A percentile compares a stretch with the other conserved stretches of the same genome.
Evolutionary conservation across 805 yeast species (phyloP).

Genomic region (Debaryomyces hansenii): DNA sequence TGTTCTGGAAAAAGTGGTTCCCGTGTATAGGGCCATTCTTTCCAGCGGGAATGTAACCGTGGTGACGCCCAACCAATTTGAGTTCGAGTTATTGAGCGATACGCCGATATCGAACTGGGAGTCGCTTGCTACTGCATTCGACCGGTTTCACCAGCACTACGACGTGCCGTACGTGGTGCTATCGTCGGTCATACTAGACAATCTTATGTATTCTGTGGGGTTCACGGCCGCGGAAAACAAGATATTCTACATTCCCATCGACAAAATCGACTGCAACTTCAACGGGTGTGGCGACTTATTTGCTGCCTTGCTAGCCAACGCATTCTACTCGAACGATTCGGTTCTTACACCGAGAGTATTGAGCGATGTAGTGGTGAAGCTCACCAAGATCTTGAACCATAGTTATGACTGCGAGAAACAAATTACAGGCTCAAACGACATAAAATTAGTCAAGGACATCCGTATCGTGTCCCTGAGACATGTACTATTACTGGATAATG

Average conservation of each 20-base stretch:
- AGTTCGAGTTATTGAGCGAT: conserved; percentile 60
- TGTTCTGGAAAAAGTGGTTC: conserved; percentile 59
- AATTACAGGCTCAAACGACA: conserved; percentile 7
- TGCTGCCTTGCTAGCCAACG: conserved; percentile 58
- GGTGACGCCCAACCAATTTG: conserved; percentile 76
- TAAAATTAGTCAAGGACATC: conserved; percentile 32
- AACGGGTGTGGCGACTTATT: conserved; percentile 79
- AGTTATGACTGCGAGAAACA: conserved; percentile 25
- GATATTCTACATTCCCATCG: conserved; percentile 40
- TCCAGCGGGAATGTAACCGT: conserved; percentile 43
- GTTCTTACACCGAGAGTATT: conserved; percentile 24
- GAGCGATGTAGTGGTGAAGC: conserved; percentile 23
- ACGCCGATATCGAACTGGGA: conserved; percentile 37
- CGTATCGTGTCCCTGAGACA: conserved; percentile 37
- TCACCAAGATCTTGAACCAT: conserved; percentile 27
- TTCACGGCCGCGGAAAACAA: conserved; percentile 8
- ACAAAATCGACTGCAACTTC: conserved; percentile 57
- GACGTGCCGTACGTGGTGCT: conserved; percentile 54
- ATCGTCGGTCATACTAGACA: conserved; percentile 51
- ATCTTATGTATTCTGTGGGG: conserved; percentile 43
- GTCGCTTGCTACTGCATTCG: conserved; percentile 39
- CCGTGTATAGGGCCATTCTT: conserved; percentile 51
- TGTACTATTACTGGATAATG: conserved; percentile 17
- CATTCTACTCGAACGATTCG: conserved; percentile 29
- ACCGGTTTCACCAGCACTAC: conserved; percentile 43